Conservation (phyloP, 1,139 yeast species). For the Saccharomycopsis phalli region DNA sequence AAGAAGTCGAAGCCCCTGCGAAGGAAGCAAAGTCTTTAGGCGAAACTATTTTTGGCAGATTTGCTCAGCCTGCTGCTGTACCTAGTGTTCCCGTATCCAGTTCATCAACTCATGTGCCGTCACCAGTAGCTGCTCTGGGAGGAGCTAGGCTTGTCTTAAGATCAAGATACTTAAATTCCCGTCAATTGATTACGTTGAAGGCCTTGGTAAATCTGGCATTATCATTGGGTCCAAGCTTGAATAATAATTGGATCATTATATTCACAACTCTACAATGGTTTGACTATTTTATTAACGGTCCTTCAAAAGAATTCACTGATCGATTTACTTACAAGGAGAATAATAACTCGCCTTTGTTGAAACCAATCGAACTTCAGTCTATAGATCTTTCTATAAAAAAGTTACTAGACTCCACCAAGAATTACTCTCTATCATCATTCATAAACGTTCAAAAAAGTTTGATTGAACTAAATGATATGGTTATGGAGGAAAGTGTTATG, state of each 20-base stretch:
- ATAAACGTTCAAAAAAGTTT: slow-evolving; percentile 37
- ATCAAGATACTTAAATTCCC: slow-evolving; percentile 42
- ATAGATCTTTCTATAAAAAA: slow-evolving; percentile 51
- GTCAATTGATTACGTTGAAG: slow-evolving; percentile 69
- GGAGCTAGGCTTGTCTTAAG: slow-evolving; percentile 24
- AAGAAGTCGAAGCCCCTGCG: not conserved
- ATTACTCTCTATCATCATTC: slow-evolving; percentile 45
- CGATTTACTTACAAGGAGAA: slow-evolving; percentile 25
- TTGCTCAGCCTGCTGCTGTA: slow-evolving; percentile 13
- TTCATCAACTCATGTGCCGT: not conserved
- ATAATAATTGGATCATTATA: slow-evolving; percentile 59
- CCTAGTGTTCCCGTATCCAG: slow-evolving; percentile 23
- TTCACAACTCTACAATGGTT: slow-evolving; percentile 73
- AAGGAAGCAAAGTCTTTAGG: slow-evolving; percentile 29
- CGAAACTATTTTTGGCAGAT: slow-evolving; percentile 47
- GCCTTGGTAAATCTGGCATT: slow-evolving; percentile 70
- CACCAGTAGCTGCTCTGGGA: slow-evolving; percentile 21
- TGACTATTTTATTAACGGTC: slow-evolving; percentile 53
- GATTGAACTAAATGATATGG: slow-evolving; percentile 32
- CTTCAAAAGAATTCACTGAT: slow-evolving; percentile 36
- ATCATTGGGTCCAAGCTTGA: slow-evolving; percentile 67
- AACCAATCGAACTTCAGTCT: slow-evolving; percentile 38
- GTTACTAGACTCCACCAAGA: slow-evolving; percentile 51
- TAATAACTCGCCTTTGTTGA: slow-evolving; percentile 13
- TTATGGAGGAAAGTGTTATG: too few species aligned